Evolutionary conservation across 2,329 filamentous ascomycete genomes (phyloP).

Genomic region (Diaporthe sp.): DNA sequence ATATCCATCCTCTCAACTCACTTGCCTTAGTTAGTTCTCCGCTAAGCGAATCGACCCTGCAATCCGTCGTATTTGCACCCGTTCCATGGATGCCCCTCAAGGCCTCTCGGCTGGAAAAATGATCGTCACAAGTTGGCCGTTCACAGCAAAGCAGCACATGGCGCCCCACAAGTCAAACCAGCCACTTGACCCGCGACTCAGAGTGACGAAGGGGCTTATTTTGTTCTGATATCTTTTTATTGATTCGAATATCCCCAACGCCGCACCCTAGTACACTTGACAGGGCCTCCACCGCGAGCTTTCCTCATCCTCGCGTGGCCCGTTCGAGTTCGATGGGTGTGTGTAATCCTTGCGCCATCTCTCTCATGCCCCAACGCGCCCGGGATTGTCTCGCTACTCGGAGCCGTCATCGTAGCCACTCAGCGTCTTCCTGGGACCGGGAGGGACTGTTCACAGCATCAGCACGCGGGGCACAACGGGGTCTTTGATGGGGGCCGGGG

Average conservation of each 20-base stretch:
- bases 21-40: background rate
- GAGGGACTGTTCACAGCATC: conserved; percentile 61
- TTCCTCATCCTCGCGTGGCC: background rate
- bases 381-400: conserved; percentile 43
- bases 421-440: conserved; percentile 71
- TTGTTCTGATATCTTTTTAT: background rate
- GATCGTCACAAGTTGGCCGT: background rate
- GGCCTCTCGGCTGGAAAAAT: background rate
- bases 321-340: conserved; percentile 10
- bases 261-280: conserved; percentile 45
- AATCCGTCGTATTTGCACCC: background rate
- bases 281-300: conserved; percentile 23
- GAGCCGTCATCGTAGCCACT: conserved; percentile 72
- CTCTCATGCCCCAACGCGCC: background rate
- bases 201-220: background rate
- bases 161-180: background rate
- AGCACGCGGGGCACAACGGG: background rate
- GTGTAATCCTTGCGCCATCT: conserved; percentile 23
- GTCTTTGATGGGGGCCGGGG: background rate
- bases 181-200: background rate
- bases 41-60: background rate
- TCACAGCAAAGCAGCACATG: background rate
- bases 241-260: conserved; percentile 41
- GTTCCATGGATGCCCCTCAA: background rate
- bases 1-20: background rate